phyloP scores from a whole-genome alignment of 2,329 filamentous ascomycete species.

The Cladosporium colombiae region DNA sequence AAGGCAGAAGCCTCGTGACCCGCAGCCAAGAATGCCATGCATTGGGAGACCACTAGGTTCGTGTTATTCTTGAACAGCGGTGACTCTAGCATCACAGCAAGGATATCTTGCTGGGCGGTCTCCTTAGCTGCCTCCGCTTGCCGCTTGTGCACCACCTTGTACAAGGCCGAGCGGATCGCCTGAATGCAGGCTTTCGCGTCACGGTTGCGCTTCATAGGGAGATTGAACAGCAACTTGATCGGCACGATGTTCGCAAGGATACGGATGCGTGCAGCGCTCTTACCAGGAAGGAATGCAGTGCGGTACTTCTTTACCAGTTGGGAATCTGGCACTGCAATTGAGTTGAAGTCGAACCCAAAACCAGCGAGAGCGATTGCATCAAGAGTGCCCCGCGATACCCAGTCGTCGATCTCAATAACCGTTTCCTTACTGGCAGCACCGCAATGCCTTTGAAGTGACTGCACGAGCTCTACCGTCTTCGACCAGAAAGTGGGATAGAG shows the following conservation, averaged over 20 bases:
- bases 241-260: conserved; percentile 13
- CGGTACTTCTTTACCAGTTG: conserved; percentile 43
- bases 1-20: conserved; percentile 75
- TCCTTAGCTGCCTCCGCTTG: conserved; percentile 19
- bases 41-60: conserved; percentile 52
- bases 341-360: conserved; percentile 58
- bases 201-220: conserved; percentile 16
- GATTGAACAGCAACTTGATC: background rate
- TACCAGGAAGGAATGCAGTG: conserved; percentile 26
- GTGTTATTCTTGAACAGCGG: conserved; percentile 51
- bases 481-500: conserved; percentile 82
- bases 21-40: conserved; percentile 58
- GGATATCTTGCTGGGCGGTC: conserved; percentile 41
- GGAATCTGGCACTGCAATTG: conserved; percentile 42
- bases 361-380: conserved; percentile 61
- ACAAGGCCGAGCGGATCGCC: background rate
- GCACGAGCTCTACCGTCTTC: conserved; percentile 48
- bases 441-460: background rate
- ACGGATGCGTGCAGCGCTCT: conserved; percentile 1
- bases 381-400: conserved; percentile 54
- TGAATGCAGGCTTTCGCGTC: conserved; percentile 13
- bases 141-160: background rate
- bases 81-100: conserved; percentile 52
- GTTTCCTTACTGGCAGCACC: background rate
- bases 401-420: conserved; percentile 48